A percentile compares a stretch with the other conserved stretches of the same genome.
Conservation (phyloP, 1,284 basidiomycete species). For the Ganoderma sinense region DNA sequence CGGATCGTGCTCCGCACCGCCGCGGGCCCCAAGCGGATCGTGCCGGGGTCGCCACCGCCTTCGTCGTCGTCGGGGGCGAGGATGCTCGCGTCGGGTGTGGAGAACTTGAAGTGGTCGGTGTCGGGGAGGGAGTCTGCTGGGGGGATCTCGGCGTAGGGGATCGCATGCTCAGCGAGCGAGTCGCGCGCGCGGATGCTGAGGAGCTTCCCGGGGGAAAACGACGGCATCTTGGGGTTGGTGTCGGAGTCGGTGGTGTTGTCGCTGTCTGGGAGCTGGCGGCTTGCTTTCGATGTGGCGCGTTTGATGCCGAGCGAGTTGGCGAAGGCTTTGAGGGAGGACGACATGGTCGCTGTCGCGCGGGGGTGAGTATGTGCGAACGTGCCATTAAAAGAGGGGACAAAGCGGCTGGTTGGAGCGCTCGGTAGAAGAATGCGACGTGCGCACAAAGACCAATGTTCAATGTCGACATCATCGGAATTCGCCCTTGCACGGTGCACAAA, state of each 20-base stretch:
- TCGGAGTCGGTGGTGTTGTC: slow-evolving; percentile 17
- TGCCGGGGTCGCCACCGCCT: slow-evolving; percentile 11
- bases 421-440: background rate
- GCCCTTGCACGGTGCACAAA: background rate
- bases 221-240: slow-evolving; percentile 14
- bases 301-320: slow-evolving; percentile 75
- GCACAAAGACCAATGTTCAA: background rate
- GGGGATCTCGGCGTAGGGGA: slow-evolving; percentile 62
- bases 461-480: background rate
- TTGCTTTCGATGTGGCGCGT: slow-evolving; percentile 49
- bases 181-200: slow-evolving; percentile 38
- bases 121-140: slow-evolving; percentile 47
- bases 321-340: slow-evolving; percentile 73
- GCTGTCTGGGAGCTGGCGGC: slow-evolving; percentile 8
- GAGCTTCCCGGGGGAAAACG: slow-evolving; percentile 26
- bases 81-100: slow-evolving; percentile 43
- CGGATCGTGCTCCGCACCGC: slow-evolving; percentile 61
- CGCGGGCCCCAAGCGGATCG: slow-evolving; percentile 48
- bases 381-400: background rate
- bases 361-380: background rate
- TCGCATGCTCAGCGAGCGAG: slow-evolving; percentile 54
- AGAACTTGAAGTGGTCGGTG: slow-evolving; percentile 60
- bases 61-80: slow-evolving; percentile 26
- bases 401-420: background rate
- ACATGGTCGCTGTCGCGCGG: slow-evolving; percentile 53